These are phyloP conservation scores for Iodosphaeria phyllophila DNA, from an alignment of 2,329 filamentous ascomycete species.

Conservation along the genomic window DNA sequence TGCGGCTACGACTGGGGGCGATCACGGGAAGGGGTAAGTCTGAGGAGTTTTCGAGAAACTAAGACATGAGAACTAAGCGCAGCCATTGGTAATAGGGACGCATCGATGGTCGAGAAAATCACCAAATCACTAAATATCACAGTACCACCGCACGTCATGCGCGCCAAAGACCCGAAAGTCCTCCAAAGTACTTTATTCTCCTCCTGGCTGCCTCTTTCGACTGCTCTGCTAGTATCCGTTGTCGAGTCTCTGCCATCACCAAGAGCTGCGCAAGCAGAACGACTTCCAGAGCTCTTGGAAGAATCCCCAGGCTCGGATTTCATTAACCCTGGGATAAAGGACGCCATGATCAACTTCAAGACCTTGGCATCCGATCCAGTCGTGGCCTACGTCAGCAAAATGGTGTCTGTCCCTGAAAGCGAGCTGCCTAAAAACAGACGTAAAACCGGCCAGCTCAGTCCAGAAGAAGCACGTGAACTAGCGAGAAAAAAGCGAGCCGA, in stretches of 20 bases:
- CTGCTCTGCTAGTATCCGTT: constrained; percentile 80
- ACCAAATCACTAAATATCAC: constrained; percentile 76
- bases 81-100: constrained; percentile 55
- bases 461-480: constrained; percentile 78
- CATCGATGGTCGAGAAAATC: constrained; percentile 74
- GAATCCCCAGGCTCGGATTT: constrained; percentile 58
- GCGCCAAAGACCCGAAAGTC: constrained; percentile 67
- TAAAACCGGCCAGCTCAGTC: constrained; percentile 50
- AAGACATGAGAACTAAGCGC: constrained; percentile 6
- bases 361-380: constrained; percentile 53
- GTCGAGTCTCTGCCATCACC: constrained; percentile 86
- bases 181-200: constrained; percentile 76
- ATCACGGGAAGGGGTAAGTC: constrained; percentile 60
- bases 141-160: constrained; percentile 66
- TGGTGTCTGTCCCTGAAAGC: constrained; percentile 88
- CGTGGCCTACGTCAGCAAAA: constrained; percentile 93
- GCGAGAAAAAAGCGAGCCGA: constrained; percentile 80
- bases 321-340: constrained; percentile 49
- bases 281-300: constrained; percentile 63
- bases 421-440: constrained; percentile 79
- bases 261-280: constrained; percentile 55
- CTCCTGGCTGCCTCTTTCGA: constrained; percentile 82
- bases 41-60: constrained; percentile 13
- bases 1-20: constrained; percentile 68
- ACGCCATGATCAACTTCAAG: constrained; percentile 73